Base-by-base conservation (phyloP, 129 eudicot genomes). In the Saposhnikovia divaricata region DNA sequence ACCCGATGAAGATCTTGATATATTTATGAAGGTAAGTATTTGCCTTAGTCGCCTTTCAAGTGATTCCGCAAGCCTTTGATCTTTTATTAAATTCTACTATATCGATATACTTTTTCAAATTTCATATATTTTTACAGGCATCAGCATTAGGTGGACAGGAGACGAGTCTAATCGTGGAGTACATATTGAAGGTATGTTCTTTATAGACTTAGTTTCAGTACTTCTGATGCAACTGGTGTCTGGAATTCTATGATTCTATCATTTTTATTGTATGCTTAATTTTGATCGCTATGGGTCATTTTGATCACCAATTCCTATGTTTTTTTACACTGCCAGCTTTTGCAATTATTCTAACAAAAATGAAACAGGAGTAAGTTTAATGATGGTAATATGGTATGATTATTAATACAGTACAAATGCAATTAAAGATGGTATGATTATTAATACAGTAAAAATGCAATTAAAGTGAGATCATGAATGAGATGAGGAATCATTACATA, bases 1-100 rank as follows among this genome's bases (percentile, higher is more conserved):
- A 81, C 97, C 99, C n/a, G 97, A 96, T 83, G 99, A 96, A 85
- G 99, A 96, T 91, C 95, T 96, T 69, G 99, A 96, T 77, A 87
- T 96, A 71, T 92, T 96, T 84, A 88, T 96, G 93, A 96, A 96
- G 95, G 99, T 96, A 81, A 57, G 45, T 69, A 73, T 77, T 68
- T 86, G 10, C 9, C 47, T 48, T 18, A 71, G 68, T 28, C 11
- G 5, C 59, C 63, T 79, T 44, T 40, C 23, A 23, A 37, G 72
- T 47, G 6, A 39, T 38, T 18, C 11, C 51, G 45, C 71, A 38
- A 6, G 9, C 65, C 75, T 59, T 11, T 46, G 40, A 31, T 38
- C 47, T 75, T 75, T 6, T 39, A 6, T 46, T 46, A 31, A 31
- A 3, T n/a, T 47, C 38, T 79, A 28, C 23, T 31, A 0, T 73